Percentiles rank a stretch among this genome's conserved stretches.
Conservation (phyloP, 2,329 filamentous ascomycete species). For the Pseudocercospora eumusae region DNA sequence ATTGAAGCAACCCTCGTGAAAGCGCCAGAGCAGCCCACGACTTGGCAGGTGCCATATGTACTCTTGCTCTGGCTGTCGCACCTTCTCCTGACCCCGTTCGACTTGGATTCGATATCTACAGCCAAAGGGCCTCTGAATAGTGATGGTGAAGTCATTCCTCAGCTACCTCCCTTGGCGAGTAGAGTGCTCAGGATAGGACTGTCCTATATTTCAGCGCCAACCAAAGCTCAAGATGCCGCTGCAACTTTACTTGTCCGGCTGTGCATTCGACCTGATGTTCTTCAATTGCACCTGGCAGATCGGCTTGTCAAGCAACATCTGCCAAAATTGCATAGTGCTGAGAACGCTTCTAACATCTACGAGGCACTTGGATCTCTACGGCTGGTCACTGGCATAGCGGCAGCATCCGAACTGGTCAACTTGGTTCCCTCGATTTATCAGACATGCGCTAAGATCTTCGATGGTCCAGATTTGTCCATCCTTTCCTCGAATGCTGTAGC, state of each 20-base stretch:
- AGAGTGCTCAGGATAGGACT: conserved; percentile 71
- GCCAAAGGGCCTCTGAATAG: conserved; percentile 48
- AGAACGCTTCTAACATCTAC: conserved; percentile 55
- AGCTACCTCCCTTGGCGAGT: conserved; percentile 68
- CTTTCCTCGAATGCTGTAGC: conserved; percentile 75
- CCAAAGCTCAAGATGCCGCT: conserved; percentile 89
- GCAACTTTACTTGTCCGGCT: conserved; percentile 77
- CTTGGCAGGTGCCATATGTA: conserved; percentile 87
- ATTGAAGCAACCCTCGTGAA: conserved; percentile 62
- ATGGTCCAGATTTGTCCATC: conserved; percentile 53
- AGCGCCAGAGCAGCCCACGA: conserved; percentile 11
- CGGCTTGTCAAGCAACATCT: conserved; percentile 72
- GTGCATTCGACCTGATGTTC: conserved; percentile 85
- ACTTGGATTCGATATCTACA: conserved; percentile 78
- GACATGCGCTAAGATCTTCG: conserved; percentile 61
- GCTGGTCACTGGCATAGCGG: conserved; percentile 73
- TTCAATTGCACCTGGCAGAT: conserved; percentile 68
- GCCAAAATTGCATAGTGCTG: conserved; percentile 49
- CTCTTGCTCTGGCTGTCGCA: conserved; percentile 75
- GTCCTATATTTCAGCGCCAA: conserved; percentile 69
- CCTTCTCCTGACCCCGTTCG: conserved; percentile 72
- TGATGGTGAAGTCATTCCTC: conserved; percentile 58
- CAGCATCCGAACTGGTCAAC: conserved; percentile 69
- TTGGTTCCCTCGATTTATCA: conserved; percentile 68
- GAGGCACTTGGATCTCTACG: conserved; percentile 76